These are phyloP conservation scores for Tylopilus felleus DNA, from an alignment of 768 basidiomycete genomes.

Conservation along the genomic window DNA sequence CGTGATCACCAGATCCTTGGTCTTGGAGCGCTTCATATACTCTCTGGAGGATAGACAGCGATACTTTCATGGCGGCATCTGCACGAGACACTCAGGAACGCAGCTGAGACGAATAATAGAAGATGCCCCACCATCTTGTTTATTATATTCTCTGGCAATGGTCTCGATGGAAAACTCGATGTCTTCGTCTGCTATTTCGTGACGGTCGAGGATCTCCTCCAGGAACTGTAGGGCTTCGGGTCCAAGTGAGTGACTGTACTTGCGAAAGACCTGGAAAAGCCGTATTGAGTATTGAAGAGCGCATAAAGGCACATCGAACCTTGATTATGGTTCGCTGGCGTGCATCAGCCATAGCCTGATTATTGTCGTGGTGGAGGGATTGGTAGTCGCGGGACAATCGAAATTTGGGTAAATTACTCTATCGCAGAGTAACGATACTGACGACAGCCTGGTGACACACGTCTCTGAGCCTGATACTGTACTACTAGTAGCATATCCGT, in stretches of 20 bases:
- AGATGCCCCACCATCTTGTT: constrained; percentile 67
- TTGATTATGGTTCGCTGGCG: constrained; percentile 45
- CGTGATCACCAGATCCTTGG: constrained; percentile 44
- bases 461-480: too few species aligned
- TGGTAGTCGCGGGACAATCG: too few species aligned
- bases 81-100: constrained; percentile 1
- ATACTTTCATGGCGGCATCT: constrained; percentile 86
- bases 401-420: too few species aligned
- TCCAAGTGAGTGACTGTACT: constrained; percentile 84
- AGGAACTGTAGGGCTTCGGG: constrained; percentile 72
- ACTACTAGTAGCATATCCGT: too few species aligned
- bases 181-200: constrained; percentile 68
- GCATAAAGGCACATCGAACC: constrained; percentile 22
- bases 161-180: constrained; percentile 74
- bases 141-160: constrained; percentile 83
- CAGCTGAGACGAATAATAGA: not conserved
- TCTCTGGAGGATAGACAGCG: constrained; percentile 58
- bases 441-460: too few species aligned
- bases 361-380: not conserved
- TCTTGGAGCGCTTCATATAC: constrained; percentile 76
- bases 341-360: constrained; percentile 32
- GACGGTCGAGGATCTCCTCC: constrained; percentile 65
- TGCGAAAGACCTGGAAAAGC: constrained; percentile 66
- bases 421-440: too few species aligned
- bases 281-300: not conserved